These are phyloP conservation scores for Ophiorrhiza pumila DNA, from an alignment of 257 asterid species.

Conservation along the genomic window DNA sequence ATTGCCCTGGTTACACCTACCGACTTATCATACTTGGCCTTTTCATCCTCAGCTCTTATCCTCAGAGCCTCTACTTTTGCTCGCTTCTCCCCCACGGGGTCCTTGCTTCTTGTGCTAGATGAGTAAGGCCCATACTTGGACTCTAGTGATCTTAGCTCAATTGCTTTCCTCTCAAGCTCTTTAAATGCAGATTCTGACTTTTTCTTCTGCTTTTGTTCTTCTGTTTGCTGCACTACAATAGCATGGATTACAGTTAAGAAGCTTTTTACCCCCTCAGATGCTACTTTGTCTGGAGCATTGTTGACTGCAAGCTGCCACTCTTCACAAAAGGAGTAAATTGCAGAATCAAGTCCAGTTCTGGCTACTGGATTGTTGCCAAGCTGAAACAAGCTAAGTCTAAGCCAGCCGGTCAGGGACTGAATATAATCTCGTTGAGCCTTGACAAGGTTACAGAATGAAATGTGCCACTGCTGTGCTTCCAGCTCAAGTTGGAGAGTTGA, in stretches of 20 bases:
- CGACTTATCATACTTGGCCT: slow-evolving; percentile 77
- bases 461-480: slow-evolving; percentile 94
- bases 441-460: slow-evolving; percentile 78
- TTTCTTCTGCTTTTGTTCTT: slow-evolving; percentile 81
- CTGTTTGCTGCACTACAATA: slow-evolving; percentile 76
- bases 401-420: slow-evolving; percentile 90
- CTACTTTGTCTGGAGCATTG: slow-evolving; percentile 88
- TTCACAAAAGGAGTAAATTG: slow-evolving; percentile 81
- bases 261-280: slow-evolving; percentile 90
- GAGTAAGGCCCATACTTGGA: slow-evolving; percentile 58
- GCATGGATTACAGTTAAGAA: slow-evolving; percentile 69
- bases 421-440: slow-evolving; percentile 80
- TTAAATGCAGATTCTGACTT: slow-evolving; percentile 61
- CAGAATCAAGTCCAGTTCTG: slow-evolving; percentile 60
- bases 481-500: slow-evolving; percentile 96
- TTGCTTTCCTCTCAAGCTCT: slow-evolving; percentile 75
- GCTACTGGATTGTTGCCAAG: slow-evolving; percentile 52
- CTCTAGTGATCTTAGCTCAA: slow-evolving; percentile 69
- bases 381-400: slow-evolving; percentile 87
- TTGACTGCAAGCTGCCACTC: slow-evolving; percentile 89
- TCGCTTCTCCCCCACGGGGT: slow-evolving; percentile 61
- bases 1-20: slow-evolving; percentile 68
- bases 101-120: slow-evolving; percentile 37
- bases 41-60: slow-evolving; percentile 79
- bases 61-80: slow-evolving; percentile 59